These are phyloP conservation scores for Rhodotorula diobovata DNA, from an alignment of 768 basidiomycete genomes.

Conservation along the genomic window DNA sequence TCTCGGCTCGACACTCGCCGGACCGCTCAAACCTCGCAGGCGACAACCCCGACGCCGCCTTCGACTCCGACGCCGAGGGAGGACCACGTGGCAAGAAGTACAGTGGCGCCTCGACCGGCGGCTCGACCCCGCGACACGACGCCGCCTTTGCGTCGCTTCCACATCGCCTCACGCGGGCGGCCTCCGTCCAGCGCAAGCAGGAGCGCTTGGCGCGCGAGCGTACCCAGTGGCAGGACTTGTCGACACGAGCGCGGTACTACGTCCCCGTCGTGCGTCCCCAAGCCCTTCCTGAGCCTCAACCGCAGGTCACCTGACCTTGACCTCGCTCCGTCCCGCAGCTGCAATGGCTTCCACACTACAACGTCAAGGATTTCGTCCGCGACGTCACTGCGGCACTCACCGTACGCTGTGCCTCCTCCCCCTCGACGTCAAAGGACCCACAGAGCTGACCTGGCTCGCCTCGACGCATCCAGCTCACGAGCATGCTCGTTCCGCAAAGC, in stretches of 20 bases:
- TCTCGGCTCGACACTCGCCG: neutral
- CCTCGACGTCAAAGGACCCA: too few species aligned
- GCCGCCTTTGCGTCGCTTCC: conserved; percentile 27
- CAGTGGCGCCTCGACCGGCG: too few species aligned
- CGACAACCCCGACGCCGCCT: neutral
- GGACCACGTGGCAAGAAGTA: too few species aligned
- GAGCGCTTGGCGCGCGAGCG: conserved; percentile 2
- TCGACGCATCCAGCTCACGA: conserved; percentile 23
- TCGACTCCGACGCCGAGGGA: neutral
- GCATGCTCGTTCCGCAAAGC: conserved; percentile 40
- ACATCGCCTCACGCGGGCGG: conserved; percentile 10
- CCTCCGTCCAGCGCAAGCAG: conserved; percentile 3
- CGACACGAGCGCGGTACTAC: conserved; percentile 20
- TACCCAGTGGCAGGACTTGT: conserved; percentile 6
- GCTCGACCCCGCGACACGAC: neutral
- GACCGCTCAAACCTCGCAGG: neutral
- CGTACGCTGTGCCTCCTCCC: neutral
- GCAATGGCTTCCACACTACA: conserved; percentile 41
- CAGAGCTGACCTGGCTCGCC: neutral
- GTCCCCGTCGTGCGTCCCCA: conserved; percentile 10
- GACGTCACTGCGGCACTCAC: conserved; percentile 41
- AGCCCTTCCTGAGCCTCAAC: neutral
- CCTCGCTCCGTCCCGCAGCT: neutral
- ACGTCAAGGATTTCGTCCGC: conserved; percentile 13
- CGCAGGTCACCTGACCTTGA: neutral